Percentiles rank a stretch among this genome's conserved stretches.
Evolutionary conservation across 2,329 filamentous ascomycete species (phyloP).

Genomic region (Dactylonectria macrodidyma): DNA sequence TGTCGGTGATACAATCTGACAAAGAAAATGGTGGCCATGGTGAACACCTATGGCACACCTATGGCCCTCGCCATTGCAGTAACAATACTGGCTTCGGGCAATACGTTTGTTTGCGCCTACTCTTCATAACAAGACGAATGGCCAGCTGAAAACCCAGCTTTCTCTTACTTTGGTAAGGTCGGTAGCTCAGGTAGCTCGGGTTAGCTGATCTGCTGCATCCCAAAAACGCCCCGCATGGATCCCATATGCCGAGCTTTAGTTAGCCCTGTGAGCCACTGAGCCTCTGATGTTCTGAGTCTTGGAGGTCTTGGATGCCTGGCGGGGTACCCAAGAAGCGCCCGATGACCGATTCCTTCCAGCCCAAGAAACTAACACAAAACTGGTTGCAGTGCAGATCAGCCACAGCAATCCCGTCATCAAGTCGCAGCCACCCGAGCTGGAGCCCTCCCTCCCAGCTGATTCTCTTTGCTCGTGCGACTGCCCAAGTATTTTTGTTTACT

Average conservation of each 20-base stretch:
- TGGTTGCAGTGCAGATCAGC: slow-evolving; percentile 34
- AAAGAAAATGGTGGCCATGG: background rate
- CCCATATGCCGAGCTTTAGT: background rate
- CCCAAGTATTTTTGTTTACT: background rate
- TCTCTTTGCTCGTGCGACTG: slow-evolving; percentile 22
- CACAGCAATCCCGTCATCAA: slow-evolving; percentile 48
- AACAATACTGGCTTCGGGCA: no score
- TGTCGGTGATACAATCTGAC: background rate
- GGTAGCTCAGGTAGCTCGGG: no score
- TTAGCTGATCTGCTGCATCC: no score
- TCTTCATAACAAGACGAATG: no score
- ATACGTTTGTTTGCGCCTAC: no score
- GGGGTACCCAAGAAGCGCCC: slow-evolving; percentile 11
- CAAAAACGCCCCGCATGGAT: no score
- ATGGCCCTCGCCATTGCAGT: no score
- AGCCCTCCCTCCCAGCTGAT: background rate
- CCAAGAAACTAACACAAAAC: background rate
- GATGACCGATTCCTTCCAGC: slow-evolving; percentile 10
- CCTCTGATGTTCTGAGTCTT: slow-evolving; percentile 6
- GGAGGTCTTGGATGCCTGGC: slow-evolving; percentile 13
- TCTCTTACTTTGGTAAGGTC: no score
- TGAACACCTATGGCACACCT: background rate
- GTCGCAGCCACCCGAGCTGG: slow-evolving; percentile 38
- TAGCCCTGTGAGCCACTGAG: slow-evolving; percentile 1
- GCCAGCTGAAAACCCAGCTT: no score